phyloP scores from a whole-genome alignment of 805 yeast species.

The Sugiyamaella chiloensis region DNA sequence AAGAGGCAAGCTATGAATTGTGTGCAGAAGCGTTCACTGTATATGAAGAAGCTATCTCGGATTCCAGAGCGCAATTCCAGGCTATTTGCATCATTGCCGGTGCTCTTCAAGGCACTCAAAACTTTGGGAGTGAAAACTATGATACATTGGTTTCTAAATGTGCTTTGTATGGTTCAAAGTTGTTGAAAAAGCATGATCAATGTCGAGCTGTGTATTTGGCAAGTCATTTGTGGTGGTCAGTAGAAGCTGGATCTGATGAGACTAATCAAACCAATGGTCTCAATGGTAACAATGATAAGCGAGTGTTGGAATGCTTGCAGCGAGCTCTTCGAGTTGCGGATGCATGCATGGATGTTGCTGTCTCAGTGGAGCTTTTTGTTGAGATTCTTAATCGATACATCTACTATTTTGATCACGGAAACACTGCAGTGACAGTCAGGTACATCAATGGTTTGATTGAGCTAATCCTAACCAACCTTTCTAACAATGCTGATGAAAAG shows the following conservation, averaged over 20 bases:
- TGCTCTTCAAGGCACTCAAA: constrained; percentile 49
- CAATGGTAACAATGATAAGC: constrained; percentile 47
- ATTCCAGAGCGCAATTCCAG: constrained; percentile 52
- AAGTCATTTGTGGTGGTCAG: constrained; percentile 93
- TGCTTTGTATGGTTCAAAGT: constrained; percentile 82
- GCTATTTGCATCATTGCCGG: constrained; percentile 50
- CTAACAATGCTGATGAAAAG: constrained; percentile 32
- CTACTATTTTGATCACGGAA: constrained; percentile 81
- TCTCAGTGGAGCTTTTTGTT: constrained; percentile 76
- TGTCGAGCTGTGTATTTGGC: constrained; percentile 86
- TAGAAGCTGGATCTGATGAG: constrained; percentile 50
- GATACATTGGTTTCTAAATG: constrained; percentile 79
- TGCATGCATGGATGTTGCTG: constrained; percentile 78
- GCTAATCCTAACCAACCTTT: constrained; percentile 49
- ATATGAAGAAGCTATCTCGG: constrained; percentile 64
- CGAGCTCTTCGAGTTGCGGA: constrained; percentile 87
- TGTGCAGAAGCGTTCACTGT: constrained; percentile 83
- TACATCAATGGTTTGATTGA: constrained; percentile 86
- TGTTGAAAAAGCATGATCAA: constrained; percentile 90
- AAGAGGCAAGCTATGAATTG: constrained; percentile 79
- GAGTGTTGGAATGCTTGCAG: constrained; percentile 89
- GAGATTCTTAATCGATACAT: constrained; percentile 86
- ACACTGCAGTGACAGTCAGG: constrained; percentile 59
- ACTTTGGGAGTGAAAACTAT: constrained; percentile 62
- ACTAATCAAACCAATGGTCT: background rate